Evolutionary conservation across 352 stramenopile genomes (phyloP).

Genomic region (Pythium scleroteichum): DNA sequence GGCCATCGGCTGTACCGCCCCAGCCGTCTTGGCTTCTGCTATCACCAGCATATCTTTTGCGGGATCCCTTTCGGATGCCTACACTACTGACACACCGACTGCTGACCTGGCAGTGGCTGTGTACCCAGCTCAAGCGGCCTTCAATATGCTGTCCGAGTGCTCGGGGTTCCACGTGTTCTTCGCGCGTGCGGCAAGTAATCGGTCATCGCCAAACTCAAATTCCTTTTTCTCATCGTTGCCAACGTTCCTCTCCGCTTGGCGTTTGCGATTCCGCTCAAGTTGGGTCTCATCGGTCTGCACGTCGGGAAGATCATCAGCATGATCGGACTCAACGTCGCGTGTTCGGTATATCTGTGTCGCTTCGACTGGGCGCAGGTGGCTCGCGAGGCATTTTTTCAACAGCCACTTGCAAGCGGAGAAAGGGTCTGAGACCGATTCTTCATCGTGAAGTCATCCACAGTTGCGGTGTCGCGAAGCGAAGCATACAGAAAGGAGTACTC

Average conservation of each 20-base stretch:
- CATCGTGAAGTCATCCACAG: too few relatives aligned
- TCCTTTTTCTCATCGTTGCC: slow-evolving; percentile 47
- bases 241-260: slow-evolving; percentile 42
- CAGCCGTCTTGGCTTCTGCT: not conserved
- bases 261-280: slow-evolving; percentile 43
- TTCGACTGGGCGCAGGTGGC: slow-evolving; percentile 21
- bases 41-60: slow-evolving; percentile 30
- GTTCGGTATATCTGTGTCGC: slow-evolving; percentile 16
- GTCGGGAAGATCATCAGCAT: not conserved
- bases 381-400: slow-evolving; percentile 27
- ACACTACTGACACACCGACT: slow-evolving; percentile 38
- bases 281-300: slow-evolving; percentile 37
- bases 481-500: too few relatives aligned
- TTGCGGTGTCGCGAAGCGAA: too few relatives aligned
- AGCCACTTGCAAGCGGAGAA: slow-evolving; percentile 32
- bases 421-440: not conserved
- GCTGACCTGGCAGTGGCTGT: slow-evolving; percentile 30
- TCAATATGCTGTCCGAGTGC: slow-evolving; percentile 38
- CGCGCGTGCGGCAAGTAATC: slow-evolving; percentile 47
- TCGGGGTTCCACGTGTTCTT: slow-evolving; percentile 43
- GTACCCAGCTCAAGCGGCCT: slow-evolving; percentile 31
- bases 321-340: slow-evolving; percentile 4
- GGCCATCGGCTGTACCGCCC: not conserved
- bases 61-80: slow-evolving; percentile 37
- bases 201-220: slow-evolving; percentile 50